Evolutionary conservation across 352 stramenopile species (phyloP), one percentile per base, ranked within the genome.

Genomic region (Thalassiosira hispida): DNA sequence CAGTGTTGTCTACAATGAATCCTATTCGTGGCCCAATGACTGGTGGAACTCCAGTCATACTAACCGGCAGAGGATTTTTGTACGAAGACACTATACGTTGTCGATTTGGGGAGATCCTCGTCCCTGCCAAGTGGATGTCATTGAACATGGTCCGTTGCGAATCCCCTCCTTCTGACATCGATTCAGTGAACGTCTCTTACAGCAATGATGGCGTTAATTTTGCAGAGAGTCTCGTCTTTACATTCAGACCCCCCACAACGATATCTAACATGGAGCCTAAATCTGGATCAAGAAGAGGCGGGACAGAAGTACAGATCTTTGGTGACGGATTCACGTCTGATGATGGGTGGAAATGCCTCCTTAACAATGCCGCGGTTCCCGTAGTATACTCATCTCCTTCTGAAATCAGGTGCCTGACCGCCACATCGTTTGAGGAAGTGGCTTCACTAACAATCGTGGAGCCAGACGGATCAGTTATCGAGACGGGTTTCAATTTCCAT

Each of bases 151-250:
- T 87, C 53, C 47, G 49, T 23, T 87, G 79, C 55, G 25, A 69
- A 23, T 56, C 70, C 22, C 59, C 72, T 22, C 42, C 68, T 65
- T 64, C 55, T 35, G 44, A 35, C 12, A 35, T 46, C 22, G 75
- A 70, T 11, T 55, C 33, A 60, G 60, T 72, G 35, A n/a, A 46
- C 44, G 57, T 87, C n/a, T 71, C 70, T 0, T 84, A 77, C 70
- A 87, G 67, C 42, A 84, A 84, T 61, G 71, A 87, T 70, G 73
- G 79, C 0, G 20, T 78, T 22, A 40, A 81, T 49, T 87, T 82
- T 69, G 61, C 59, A 9, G 52, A 38, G 0, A 69, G 11, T 6
- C 16, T 61, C 14, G 84, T 84, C 59, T 64, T n/a, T n/a, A n/a
- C 62, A 53, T 87, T 70, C 42, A 59, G 66, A 25, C 18, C 38